phyloP scores from a whole-genome alignment of 1,284 basidiomycete species.

The Cerioporus squamosus region DNA sequence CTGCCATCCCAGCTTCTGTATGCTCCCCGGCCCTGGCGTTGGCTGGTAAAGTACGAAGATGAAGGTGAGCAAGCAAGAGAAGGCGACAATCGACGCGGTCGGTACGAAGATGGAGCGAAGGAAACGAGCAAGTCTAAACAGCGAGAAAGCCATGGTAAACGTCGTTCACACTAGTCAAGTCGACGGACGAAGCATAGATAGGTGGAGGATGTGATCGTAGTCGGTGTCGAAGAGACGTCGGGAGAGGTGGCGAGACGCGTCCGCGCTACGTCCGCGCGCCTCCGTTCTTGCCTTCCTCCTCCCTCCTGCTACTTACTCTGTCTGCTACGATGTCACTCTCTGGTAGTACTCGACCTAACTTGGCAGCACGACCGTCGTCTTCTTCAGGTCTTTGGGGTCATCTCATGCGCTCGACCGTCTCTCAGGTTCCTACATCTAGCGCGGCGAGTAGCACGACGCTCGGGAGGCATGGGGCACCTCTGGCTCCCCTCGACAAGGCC shows the following conservation, averaged over 20 bases:
- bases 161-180: background rate
- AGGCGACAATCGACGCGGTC: slow-evolving; percentile 61
- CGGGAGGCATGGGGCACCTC: slow-evolving; percentile 34
- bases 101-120: slow-evolving; percentile 57
- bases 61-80: slow-evolving; percentile 74
- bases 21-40: slow-evolving; percentile 67
- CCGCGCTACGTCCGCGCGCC: no score
- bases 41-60: slow-evolving; percentile 80
- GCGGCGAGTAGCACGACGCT: slow-evolving; percentile 2
- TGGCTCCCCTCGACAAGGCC: slow-evolving; percentile 62
- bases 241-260: background rate
- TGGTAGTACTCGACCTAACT: background rate
- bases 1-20: slow-evolving; percentile 87
- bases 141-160: slow-evolving; percentile 29
- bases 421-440: slow-evolving; percentile 13
- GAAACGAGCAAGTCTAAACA: slow-evolving; percentile 44
- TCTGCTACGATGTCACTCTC: no score
- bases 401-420: slow-evolving; percentile 29
- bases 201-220: background rate
- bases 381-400: slow-evolving; percentile 37
- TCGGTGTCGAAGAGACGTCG: background rate
- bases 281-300: no score
- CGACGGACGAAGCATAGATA: background rate
- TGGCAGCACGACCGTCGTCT: background rate
- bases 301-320: no score